These are phyloP conservation scores for Sphaerulina vaccinii DNA, from an alignment of 2,329 filamentous ascomycete species.

Conservation along the genomic window DNA sequence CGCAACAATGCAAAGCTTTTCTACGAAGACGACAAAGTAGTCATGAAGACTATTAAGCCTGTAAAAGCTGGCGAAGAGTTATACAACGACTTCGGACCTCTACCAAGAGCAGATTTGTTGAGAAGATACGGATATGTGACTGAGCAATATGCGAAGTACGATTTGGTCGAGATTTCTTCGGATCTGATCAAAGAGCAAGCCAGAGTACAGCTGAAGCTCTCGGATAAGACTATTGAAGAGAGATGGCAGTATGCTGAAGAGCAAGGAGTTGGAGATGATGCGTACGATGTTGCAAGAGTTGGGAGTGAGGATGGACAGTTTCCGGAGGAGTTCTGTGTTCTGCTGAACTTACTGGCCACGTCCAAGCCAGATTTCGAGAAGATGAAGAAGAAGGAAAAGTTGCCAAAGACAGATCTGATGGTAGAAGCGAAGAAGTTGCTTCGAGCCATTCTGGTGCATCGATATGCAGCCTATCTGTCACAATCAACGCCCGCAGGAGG, in stretches of 20 bases:
- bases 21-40: constrained; percentile 60
- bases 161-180: constrained; percentile 77
- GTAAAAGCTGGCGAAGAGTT: constrained; percentile 74
- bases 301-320: constrained; percentile 38
- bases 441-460: constrained; percentile 39
- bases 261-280: constrained; percentile 66
- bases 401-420: constrained; percentile 42
- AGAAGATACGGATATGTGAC: constrained; percentile 88
- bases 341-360: constrained; percentile 48
- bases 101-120: constrained; percentile 78
- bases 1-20: constrained; percentile 71
- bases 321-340: constrained; percentile 43
- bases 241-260: constrained; percentile 58
- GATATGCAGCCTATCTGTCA: constrained; percentile 53
- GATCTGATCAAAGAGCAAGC: constrained; percentile 53
- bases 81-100: constrained; percentile 84
- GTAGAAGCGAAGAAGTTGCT: constrained; percentile 43
- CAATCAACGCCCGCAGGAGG: constrained; percentile 41
- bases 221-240: constrained; percentile 22
- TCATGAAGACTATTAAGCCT: constrained; percentile 68
- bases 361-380: constrained; percentile 42
- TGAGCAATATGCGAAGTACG: constrained; percentile 70
- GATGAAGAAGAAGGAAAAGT: constrained; percentile 43
- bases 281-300: constrained; percentile 57
- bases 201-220: constrained; percentile 28